Evolutionary conservation across 208 protist genomes (phyloP).

Genomic region (Acanthamoeba triangularis): DNA sequence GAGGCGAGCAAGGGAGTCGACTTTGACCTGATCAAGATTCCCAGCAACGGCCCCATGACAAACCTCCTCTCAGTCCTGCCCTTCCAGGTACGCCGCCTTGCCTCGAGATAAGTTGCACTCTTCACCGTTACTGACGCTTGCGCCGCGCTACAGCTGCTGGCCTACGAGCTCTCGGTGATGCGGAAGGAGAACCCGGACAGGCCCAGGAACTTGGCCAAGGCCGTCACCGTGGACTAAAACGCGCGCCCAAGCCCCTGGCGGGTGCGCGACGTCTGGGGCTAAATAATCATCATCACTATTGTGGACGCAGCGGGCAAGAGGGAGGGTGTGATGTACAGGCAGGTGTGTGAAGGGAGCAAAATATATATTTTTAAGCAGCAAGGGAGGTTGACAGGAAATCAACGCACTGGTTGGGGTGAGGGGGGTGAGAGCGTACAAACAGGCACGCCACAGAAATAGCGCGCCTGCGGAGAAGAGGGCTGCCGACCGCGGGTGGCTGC

Average conservation of each 20-base stretch:
- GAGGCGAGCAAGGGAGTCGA: constrained; percentile 81
- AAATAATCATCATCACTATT: not conserved
- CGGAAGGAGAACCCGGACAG: constrained; percentile 94
- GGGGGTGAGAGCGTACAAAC: too few relatives aligned
- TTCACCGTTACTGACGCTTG: not conserved
- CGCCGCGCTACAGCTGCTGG: constrained; percentile 89
- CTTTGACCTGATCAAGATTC: constrained; percentile 96
- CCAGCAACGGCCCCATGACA: constrained; percentile 82
- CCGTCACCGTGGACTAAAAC: constrained; percentile 95
- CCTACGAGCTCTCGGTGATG: constrained; percentile 96
- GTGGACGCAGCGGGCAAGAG: too few relatives aligned
- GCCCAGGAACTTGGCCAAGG: constrained; percentile 97
- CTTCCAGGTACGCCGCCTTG: constrained; percentile 91
- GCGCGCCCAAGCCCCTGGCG: not conserved
- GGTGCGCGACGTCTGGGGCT: not conserved
- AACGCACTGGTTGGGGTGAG: not conserved
- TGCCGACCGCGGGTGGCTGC: too few relatives aligned
- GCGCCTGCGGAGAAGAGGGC: too few relatives aligned
- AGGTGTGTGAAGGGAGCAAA: not conserved
- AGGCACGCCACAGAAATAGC: too few relatives aligned
- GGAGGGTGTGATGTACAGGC: too few relatives aligned
- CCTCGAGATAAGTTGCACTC: not conserved
- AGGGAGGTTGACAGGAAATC: not conserved
- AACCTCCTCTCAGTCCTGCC: constrained; percentile 50
- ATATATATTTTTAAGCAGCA: not conserved